Percentiles rank a stretch among this genome's conserved stretches.
Evolutionary conservation across 1,139 yeast species (phyloP).

Genomic region (Nakaseomyces uthaithaninus): DNA sequence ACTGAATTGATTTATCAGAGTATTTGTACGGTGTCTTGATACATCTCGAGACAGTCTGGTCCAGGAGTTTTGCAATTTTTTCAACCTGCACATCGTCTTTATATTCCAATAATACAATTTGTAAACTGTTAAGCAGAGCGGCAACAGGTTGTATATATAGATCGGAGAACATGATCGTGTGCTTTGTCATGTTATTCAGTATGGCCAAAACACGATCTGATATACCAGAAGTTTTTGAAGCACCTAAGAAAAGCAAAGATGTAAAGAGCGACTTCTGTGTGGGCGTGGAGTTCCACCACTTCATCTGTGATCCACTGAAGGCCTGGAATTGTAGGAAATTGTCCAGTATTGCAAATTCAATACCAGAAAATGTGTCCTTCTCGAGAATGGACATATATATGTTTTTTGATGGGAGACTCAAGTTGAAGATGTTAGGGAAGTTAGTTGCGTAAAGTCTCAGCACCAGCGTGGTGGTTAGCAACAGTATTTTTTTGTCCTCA

Average conservation of each 20-base stretch:
- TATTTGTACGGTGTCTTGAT: conserved; percentile 75
- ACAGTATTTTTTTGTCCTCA: conserved; percentile 35
- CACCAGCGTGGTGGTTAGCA: conserved; percentile 33
- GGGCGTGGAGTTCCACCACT: conserved; percentile 58
- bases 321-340: conserved; percentile 36
- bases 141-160: conserved; percentile 40
- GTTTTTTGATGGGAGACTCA: conserved; percentile 30
- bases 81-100: conserved; percentile 16
- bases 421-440: conserved; percentile 30
- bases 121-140: conserved; percentile 39
- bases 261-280: conserved; percentile 49
- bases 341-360: conserved; percentile 50
- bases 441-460: conserved; percentile 30
- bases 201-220: conserved; percentile 33
- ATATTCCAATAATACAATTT: conserved; percentile 15
- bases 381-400: conserved; percentile 32
- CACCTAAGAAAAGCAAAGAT: conserved; percentile 45
- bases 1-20: conserved; percentile 51
- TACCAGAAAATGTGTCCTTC: conserved; percentile 34
- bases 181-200: conserved; percentile 35
- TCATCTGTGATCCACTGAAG: conserved; percentile 35
- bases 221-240: conserved; percentile 24
- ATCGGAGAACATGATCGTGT: conserved; percentile 44
- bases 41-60: conserved; percentile 64
- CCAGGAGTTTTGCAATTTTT: conserved; percentile 53